Evolutionary conservation across 257 asterid genomes (phyloP), one percentile per base, ranked within the genome.

Genomic region (Avicennia marina): DNA sequence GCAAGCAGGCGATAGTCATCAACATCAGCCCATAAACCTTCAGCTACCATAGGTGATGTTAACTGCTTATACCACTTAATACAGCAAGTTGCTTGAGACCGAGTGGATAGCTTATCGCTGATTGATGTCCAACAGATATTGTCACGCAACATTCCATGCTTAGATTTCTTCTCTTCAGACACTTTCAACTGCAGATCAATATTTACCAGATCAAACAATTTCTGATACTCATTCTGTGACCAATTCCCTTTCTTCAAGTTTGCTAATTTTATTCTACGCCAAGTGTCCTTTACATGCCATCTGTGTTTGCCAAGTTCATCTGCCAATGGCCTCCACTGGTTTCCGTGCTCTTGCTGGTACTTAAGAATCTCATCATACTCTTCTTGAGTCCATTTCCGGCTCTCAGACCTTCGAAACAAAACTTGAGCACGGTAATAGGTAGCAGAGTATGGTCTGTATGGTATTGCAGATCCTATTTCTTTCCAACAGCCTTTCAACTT

Each of bases 71-170:
- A 80, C 87, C 87, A 80, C 75, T 80, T 80, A 0, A 1, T 0
- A 24, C 81, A 73, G 73, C 87, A 74, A n/a, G 1, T 16, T 1
- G 75, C 27, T 16, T 49, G 61, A 56, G 53, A 0, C 20, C 87
- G 69, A 41, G 81, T 71, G 2, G 75, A 39, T 63, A 76, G 27
- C 60, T 42, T 34, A 41, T 76, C 83, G 33, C 87, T 80, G 45
- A 80, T 73, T n/a, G 73, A 78, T 1, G 75, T 53, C 87, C 87
- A 80, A 53, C 43, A 6, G 7, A 80, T 73, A 31, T 76, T 76
- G 58, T 80, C 87, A 7, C 81, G 59, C 60, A 80, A 43, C 83
- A 76, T 73, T 41, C 83, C 83, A 51, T 76, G 79, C 66, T 68
- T 73, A 4, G 87, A 80, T 53, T 10, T 68, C 68, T 76, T 80